These are phyloP conservation scores for Erysimum cheiri DNA, from an alignment of 441 rosid genomes.

Conservation along the genomic window DNA sequence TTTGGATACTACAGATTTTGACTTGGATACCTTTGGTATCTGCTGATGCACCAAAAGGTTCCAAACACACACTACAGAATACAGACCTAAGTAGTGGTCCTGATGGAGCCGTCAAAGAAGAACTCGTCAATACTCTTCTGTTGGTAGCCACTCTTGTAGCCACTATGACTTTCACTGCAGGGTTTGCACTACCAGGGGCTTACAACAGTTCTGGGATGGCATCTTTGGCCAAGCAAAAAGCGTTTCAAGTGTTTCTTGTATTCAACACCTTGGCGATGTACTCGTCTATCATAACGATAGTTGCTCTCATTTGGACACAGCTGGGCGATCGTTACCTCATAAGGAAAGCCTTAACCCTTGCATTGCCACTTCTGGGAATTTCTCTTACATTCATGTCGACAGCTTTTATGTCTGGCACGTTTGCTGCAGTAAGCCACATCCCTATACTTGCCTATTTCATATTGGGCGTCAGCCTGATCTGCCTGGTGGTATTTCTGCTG, in stretches of 20 bases:
- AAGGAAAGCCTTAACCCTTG: not conserved
- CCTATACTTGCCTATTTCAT: no score
- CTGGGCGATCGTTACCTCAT: not conserved
- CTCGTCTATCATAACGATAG: constrained; percentile 1
- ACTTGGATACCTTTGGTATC: not conserved
- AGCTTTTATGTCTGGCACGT: no score
- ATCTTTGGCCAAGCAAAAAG: not conserved
- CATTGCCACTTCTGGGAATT: not conserved
- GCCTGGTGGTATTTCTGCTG: no score
- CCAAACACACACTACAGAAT: no score
- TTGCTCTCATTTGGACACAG: constrained; percentile 28
- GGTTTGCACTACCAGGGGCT: constrained; percentile 31
- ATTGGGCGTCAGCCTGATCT: no score
- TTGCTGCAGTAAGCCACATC: no score
- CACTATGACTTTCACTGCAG: constrained; percentile 15
- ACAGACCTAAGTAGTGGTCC: not conserved
- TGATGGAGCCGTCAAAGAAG: not conserved
- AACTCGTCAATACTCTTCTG: constrained; percentile 13
- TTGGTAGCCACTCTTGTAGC: constrained; percentile 33
- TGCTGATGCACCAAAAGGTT: not conserved
- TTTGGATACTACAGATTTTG: not conserved
- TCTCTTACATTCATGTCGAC: not conserved
- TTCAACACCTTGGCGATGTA: constrained; percentile 10
- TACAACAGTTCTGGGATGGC: constrained; percentile 3
- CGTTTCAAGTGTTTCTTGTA: not conserved